Base-by-base conservation (phyloP, 495 filamentous ascomycete species). In the Beverwykella pulmonaria region DNA sequence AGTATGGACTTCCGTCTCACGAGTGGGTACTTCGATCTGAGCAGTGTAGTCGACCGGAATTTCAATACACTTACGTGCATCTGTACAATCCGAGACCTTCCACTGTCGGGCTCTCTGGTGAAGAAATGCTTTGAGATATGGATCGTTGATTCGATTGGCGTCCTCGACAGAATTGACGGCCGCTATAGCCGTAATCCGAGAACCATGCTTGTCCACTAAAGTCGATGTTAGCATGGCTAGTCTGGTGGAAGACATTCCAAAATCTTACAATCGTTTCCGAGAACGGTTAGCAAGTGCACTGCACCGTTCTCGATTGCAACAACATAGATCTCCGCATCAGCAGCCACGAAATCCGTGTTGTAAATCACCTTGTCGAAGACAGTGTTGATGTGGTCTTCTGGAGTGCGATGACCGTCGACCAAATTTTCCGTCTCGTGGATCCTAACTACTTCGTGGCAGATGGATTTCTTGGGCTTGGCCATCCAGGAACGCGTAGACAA, bases 321-420 rank as follows among this genome's bases (percentile, higher is more conserved):
- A 27, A 78, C 44, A 59, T 76, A 79, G 44, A 79, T 36, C 62
- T 76, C 66, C 1, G 76, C 74, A 32, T 77, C 69, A 12, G 59
- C 19, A 14, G 53, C 26, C 9, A 76, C 68, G 30, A 75, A 66
- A 8, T 73, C 29, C 1, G 64, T 48, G 44, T 74, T 73, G 12
- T 56, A 14, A 26, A 78, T 47, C 61, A 79, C 60, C 19, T 70
- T 52, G 0, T 77, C 49, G 52, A 77, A 68, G 7, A 79, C 69
- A 27, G 36, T 72, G 22, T 54, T 44, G 59, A 78, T 58, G 61
- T 79, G 77, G 36, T 73, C 75, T 29, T 69, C 20, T 8, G 72
- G 36, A 14, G 27, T 72, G 19, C 47, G 23, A 47, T 78, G 62
- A 34, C 76, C 74, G 7, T 63, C 52, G 8, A 78, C 69, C 25